Percentiles rank a stretch among this genome's conserved stretches.
Evolutionary conservation across 1,139 yeast species (phyloP).

Genomic region (Sugiyamaella neomexicana): DNA sequence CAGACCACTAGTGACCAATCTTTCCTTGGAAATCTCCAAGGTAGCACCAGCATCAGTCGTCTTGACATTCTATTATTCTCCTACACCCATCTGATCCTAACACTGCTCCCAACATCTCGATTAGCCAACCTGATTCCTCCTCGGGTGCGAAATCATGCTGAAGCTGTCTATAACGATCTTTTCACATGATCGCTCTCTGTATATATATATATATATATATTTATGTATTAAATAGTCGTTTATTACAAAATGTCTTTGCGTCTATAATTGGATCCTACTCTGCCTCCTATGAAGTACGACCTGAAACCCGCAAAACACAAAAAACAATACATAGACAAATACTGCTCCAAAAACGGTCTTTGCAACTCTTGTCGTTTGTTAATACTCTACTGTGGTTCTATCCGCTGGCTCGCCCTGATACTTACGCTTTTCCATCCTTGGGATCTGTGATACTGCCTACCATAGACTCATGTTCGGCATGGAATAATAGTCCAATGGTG

Average conservation of each 20-base stretch:
- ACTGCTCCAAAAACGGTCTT: slow-evolving; percentile 89
- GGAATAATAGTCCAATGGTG: slow-evolving; percentile 78
- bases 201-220: neutral
- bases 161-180: slow-evolving; percentile 2
- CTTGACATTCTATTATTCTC: slow-evolving; percentile 14
- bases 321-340: slow-evolving; percentile 72
- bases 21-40: neutral
- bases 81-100: slow-evolving; percentile 9
- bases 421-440: slow-evolving; percentile 80
- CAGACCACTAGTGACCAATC: neutral
- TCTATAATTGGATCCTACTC: slow-evolving; percentile 51
- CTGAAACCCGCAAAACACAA: slow-evolving; percentile 88
- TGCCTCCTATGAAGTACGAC: slow-evolving; percentile 63
- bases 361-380: slow-evolving; percentile 59
- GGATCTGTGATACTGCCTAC: slow-evolving; percentile 92
- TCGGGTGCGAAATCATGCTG: neutral
- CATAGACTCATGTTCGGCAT: slow-evolving; percentile 82
- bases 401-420: slow-evolving; percentile 23
- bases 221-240: neutral
- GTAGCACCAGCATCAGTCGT: slow-evolving; percentile 1
- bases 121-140: slow-evolving; percentile 11
- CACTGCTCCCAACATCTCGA: slow-evolving; percentile 5
- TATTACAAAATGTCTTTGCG: slow-evolving; percentile 31
- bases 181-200: neutral
- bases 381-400: neutral